Conservation (phyloP, 2,329 filamentous ascomycete genomes). For the Colletotrichum sp. region DNA sequence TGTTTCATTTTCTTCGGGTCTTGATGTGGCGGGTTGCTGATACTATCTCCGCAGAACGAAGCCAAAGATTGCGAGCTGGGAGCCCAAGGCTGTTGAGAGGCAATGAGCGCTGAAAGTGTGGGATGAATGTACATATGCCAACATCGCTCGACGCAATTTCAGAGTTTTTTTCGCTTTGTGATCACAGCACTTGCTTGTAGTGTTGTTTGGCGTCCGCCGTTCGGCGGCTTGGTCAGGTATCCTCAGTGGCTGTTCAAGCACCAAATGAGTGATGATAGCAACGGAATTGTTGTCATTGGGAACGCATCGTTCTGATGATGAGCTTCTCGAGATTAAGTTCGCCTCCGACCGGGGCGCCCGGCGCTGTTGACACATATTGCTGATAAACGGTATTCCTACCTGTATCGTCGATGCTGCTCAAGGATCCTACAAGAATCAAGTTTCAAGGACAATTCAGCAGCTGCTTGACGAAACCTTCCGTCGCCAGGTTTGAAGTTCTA, state of each 20-base stretch:
- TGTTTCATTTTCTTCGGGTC: neutral
- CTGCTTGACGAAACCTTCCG: neutral
- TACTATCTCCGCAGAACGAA: constrained; percentile 45
- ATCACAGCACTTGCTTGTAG: neutral
- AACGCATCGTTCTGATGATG: neutral
- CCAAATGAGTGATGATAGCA: neutral
- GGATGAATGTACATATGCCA: constrained; percentile 16
- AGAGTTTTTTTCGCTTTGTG: constrained; percentile 4
- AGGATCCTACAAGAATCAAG: neutral
- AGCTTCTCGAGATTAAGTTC: neutral
- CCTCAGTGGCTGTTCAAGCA: neutral
- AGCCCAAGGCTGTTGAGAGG: constrained; percentile 40
- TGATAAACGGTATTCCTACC: neutral
- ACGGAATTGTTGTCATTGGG: neutral
- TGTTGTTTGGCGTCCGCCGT: neutral
- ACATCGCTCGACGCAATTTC: constrained; percentile 11
- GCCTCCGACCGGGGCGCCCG: no score
- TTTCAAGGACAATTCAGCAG: neutral
- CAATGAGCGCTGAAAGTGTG: constrained; percentile 16
- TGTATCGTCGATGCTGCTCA: neutral
- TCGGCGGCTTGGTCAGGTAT: neutral
- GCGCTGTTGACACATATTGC: neutral
- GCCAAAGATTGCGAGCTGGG: constrained; percentile 59
- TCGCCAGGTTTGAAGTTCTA: neutral
- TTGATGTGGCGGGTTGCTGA: neutral